Base-by-base conservation (phyloP, 768 basidiomycete genomes). In the Mycena metata region DNA sequence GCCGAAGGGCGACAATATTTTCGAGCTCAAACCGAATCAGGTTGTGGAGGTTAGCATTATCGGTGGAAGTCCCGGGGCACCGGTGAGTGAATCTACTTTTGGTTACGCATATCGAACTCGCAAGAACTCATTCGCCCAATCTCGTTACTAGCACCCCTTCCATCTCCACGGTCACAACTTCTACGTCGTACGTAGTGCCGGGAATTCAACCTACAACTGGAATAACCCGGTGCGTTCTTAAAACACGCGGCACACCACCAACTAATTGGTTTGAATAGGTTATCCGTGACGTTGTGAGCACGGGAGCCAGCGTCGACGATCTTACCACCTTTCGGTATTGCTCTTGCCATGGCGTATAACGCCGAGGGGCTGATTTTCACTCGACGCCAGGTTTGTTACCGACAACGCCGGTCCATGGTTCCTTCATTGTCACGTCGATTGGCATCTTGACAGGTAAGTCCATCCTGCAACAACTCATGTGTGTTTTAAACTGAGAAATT, bases 331-430 rank as follows among this genome's bases (percentile, higher is more conserved):
- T 63, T 54, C 54, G 67, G 39, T 58, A n/a, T 9, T 35, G n/a
- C 15, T 19, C 36, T 36, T 35, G 33, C 11, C 13, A 16, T 11
- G 19, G 10, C 5, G 42, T 54, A 39, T 36, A 13, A 1, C 36
- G 7, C 7, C n/a, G 4, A 41, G 24, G n/a, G n/a, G 33, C 16
- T 17, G 39, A 23, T 19, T n/a, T 9, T 6, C 42, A 1, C 69
- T 71, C 43, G n/a, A n/a, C 45, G 60, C 36, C 9, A 58, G 85
- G 46, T 87, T 85, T 75, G 67, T 79, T n/a, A 87, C 88, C 7
- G 83, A 91, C 72, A 91, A 91, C 75, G 84, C 88, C 0, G 89
- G 90, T 19, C 84, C 17, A 67, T 52, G 86, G 83, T 77, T 84
- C 69, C 66, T 83, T 21, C 82, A 82, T 63, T 81, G 75, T 6